phyloP scores from a whole-genome alignment of 352 stramenopile genomes.

The Phytopythium ostracodes region DNA sequence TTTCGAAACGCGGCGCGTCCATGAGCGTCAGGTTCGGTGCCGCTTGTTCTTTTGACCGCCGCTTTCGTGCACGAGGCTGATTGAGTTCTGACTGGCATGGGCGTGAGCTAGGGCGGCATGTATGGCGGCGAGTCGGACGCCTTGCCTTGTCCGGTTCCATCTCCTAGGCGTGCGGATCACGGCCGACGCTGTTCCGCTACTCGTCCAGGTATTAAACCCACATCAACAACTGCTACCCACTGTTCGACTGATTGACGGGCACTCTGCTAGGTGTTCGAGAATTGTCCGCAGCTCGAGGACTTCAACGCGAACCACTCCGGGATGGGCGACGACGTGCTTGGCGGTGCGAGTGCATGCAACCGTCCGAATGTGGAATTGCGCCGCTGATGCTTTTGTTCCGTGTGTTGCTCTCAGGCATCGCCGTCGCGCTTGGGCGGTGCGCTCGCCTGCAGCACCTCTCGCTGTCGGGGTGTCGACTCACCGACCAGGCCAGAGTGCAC shows the following conservation, averaged over 20 bases:
- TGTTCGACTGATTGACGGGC: too few relatives aligned
- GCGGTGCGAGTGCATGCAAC: constrained; percentile 12
- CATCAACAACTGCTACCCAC: background rate
- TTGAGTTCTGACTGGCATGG: background rate
- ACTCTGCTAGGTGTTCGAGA: constrained; percentile 20
- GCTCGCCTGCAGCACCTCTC: constrained; percentile 35
- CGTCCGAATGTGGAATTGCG: background rate
- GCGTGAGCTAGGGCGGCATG: constrained; percentile 16
- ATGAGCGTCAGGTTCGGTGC: constrained; percentile 25
- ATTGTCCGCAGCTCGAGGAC: constrained; percentile 24
- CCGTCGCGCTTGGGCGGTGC: constrained; percentile 35
- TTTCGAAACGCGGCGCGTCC: constrained; percentile 28
- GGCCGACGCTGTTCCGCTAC: constrained; percentile 12
- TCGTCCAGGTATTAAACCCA: constrained; percentile 23
- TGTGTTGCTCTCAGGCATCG: constrained; percentile 19
- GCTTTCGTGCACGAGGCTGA: background rate
- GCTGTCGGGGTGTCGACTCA: constrained; percentile 41
- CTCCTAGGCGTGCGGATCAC: constrained; percentile 30
- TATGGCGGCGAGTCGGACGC: constrained; percentile 24
- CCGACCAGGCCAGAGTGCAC: constrained; percentile 40
- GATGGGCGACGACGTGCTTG: constrained; percentile 20
- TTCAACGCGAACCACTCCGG: constrained; percentile 16
- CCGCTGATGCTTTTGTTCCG: background rate
- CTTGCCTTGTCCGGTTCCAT: constrained; percentile 27
- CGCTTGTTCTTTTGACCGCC: too few relatives aligned